Percentiles rank a stretch among this genome's conserved stretches.
Conservation (phyloP, 371 early-diverging fungal genomes). For the Saksenaea vasiformis region DNA sequence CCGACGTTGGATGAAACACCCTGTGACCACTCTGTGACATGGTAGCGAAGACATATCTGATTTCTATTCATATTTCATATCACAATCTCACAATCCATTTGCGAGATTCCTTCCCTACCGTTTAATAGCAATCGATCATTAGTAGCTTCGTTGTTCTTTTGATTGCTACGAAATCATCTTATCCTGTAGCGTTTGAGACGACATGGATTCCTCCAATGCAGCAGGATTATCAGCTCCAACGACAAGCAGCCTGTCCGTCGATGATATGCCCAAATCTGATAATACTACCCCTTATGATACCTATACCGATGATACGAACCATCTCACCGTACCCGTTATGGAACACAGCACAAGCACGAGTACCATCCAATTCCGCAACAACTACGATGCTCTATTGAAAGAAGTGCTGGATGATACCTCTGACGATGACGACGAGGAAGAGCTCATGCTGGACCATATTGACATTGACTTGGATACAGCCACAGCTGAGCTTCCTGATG, state of each 20-base stretch:
- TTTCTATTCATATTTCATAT: too few species aligned
- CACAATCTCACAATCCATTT: too few species aligned
- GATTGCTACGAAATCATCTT: conserved; percentile 1
- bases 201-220: neutral
- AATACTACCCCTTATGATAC: conserved; percentile 1
- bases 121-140: neutral
- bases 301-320: neutral
- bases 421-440: conserved; percentile 41
- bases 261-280: neutral
- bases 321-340: conserved; percentile 20
- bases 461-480: conserved; percentile 47
- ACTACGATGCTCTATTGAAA: conserved; percentile 61
- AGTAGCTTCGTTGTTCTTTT: neutral
- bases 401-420: conserved; percentile 60
- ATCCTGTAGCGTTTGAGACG: neutral
- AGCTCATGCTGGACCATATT: conserved; percentile 17
- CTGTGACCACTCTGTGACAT: too few species aligned
- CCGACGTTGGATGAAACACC: too few species aligned
- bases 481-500: conserved; percentile 52
- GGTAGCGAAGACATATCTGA: too few species aligned
- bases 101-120: neutral
- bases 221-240: neutral
- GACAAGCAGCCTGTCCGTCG: neutral
- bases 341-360: conserved; percentile 41
- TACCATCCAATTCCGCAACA: conserved; percentile 43